Evolutionary conservation across 2,329 filamentous ascomycete species (phyloP).

Genomic region (Neurospora sp.): DNA sequence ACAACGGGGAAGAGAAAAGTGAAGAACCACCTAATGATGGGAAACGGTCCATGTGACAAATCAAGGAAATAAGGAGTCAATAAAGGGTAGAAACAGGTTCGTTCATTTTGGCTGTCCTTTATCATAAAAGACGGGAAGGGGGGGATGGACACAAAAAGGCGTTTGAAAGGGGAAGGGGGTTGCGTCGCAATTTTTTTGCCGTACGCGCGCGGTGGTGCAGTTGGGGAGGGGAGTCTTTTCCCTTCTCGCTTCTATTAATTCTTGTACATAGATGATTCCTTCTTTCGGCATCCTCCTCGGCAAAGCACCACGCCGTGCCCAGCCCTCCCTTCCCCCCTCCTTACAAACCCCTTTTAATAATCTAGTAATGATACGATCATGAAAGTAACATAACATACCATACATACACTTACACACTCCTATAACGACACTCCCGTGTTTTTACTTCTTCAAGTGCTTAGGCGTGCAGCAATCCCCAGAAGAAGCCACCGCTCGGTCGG

Average conservation of each 20-base stretch:
- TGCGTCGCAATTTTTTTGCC: neutral
- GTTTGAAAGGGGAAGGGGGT: neutral
- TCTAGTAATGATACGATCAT: neutral
- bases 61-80: neutral
- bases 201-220: neutral
- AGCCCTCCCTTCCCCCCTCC: neutral
- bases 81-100: neutral
- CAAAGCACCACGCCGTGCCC: neutral
- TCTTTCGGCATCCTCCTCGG: neutral
- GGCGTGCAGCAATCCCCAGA: conserved; percentile 47
- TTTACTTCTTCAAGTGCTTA: conserved; percentile 21
- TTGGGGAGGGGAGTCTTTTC: neutral
- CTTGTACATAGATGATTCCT: neutral
- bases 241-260: neutral
- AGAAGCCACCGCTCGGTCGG: conserved; percentile 33
- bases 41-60: neutral
- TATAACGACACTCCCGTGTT: neutral
- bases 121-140: neutral
- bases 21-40: neutral
- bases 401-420: neutral
- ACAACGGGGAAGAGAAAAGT: neutral
- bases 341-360: neutral
- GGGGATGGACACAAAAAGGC: neutral
- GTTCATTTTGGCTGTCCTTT: neutral
- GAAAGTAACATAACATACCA: neutral